A percentile compares a stretch with the other conserved stretches of the same genome.
phyloP scores from a whole-genome alignment of 441 rosid species.

The Adansonia grandidieri region DNA sequence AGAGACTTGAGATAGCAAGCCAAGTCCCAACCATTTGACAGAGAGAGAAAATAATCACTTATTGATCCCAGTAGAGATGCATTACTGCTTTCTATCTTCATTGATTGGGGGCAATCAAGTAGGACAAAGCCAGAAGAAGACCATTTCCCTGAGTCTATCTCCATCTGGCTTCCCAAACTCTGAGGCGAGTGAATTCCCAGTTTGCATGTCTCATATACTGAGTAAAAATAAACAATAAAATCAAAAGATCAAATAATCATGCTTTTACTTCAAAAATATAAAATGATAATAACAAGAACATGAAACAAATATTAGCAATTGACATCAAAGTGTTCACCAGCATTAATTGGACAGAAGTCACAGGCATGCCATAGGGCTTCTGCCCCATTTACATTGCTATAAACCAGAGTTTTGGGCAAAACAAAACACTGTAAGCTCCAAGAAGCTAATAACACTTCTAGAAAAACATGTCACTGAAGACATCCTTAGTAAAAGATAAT shows the following conservation, averaged over 20 bases:
- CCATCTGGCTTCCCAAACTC: constrained; percentile 85
- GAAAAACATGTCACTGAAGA: background rate
- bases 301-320: constrained; percentile 6
- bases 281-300: background rate
- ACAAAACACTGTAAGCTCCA: background rate
- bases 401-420: background rate
- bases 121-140: constrained; percentile 86
- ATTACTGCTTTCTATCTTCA: constrained; percentile 96
- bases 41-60: constrained; percentile 95
- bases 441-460: background rate
- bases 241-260: constrained; percentile 19
- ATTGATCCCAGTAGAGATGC: constrained; percentile 96
- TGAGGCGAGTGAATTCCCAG: constrained; percentile 95
- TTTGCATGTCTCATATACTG: constrained; percentile 97
- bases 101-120: constrained; percentile 96
- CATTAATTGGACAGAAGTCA: background rate
- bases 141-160: constrained; percentile 70
- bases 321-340: constrained; percentile 3
- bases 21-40: constrained; percentile 99
- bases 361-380: background rate
- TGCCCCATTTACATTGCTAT: background rate
- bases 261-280: constrained; percentile 15
- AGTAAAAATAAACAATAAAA: constrained; percentile 24
- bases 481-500: background rate
- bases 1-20: constrained; percentile 96